A percentile compares a stretch with the other conserved stretches of the same genome.
These are phyloP conservation scores for Striga hermonthica DNA, from an alignment of 305 asterid species.

Conservation along the genomic window DNA sequence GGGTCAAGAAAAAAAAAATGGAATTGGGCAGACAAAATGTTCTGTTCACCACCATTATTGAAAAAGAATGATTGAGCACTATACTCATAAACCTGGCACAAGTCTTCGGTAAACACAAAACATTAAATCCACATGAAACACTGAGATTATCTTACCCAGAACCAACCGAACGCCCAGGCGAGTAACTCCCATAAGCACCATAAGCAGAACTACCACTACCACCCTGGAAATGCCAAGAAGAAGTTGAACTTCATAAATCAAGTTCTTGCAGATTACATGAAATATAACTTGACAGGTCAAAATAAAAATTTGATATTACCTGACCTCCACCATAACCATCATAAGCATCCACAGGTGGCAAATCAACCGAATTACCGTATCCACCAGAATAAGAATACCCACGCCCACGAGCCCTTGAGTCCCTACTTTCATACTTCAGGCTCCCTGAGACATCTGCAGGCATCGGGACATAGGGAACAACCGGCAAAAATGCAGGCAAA, in stretches of 20 bases:
- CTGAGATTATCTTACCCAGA: constrained; percentile 55
- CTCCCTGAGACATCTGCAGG: constrained; percentile 57
- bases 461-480: constrained; percentile 79
- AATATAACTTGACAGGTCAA: neutral
- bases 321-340: constrained; percentile 59
- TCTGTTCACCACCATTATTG: neutral
- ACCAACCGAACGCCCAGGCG: constrained; percentile 71
- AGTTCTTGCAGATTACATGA: constrained; percentile 5
- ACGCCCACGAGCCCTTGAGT: constrained; percentile 63
- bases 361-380: constrained; percentile 56
- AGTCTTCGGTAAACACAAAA: neutral
- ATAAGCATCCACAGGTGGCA: constrained; percentile 60
- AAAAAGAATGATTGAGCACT: constrained; percentile 9
- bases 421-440: constrained; percentile 63
- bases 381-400: constrained; percentile 72
- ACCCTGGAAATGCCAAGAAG: constrained; percentile 43
- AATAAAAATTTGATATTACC: constrained; percentile 38
- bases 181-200: constrained; percentile 82
- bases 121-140: constrained; percentile 14
- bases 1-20: constrained; percentile 6
- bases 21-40: neutral
- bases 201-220: constrained; percentile 58
- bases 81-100: neutral
- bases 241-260: neutral
- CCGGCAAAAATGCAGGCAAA: constrained; percentile 65